These are phyloP conservation scores for Melaleuca quinquenervia DNA, from an alignment of 345 rosid species.

Conservation along the genomic window DNA sequence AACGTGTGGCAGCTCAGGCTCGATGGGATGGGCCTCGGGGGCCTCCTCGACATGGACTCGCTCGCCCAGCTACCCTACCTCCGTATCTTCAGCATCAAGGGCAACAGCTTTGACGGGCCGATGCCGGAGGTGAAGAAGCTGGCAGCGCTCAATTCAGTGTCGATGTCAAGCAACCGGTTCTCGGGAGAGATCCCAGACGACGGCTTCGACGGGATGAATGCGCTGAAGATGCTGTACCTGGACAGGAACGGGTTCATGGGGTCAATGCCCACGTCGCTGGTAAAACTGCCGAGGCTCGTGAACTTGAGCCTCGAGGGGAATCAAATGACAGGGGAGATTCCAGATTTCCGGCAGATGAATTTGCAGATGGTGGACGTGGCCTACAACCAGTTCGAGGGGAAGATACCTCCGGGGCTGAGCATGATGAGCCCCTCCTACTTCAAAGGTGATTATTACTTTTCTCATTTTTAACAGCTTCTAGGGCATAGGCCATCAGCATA, in stretches of 20 bases:
- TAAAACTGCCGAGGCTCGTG: slow-evolving; percentile 20
- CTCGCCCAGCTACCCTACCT: slow-evolving; percentile 19
- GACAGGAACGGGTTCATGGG: slow-evolving; percentile 47
- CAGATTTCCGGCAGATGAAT: slow-evolving; percentile 27
- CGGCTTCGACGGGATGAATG: slow-evolving; percentile 42
- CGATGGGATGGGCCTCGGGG: slow-evolving; percentile 44
- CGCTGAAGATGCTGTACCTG: slow-evolving; percentile 34
- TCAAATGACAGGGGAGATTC: slow-evolving; percentile 41
- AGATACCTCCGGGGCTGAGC: slow-evolving; percentile 31
- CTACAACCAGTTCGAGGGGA: slow-evolving; percentile 41
- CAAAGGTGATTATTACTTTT: slow-evolving; percentile 20
- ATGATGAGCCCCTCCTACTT: slow-evolving; percentile 23
- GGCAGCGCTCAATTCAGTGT: slow-evolving; percentile 24
- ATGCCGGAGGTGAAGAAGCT: slow-evolving; percentile 40
- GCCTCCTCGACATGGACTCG: slow-evolving; percentile 30
- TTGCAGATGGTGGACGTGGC: slow-evolving; percentile 31
- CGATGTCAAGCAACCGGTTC: slow-evolving; percentile 45
- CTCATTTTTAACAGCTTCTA: background rate
- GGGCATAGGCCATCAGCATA: background rate
- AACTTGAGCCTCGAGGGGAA: slow-evolving; percentile 47
- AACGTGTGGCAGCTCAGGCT: slow-evolving; percentile 27
- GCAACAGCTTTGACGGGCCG: slow-evolving; percentile 47
- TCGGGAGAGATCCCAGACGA: slow-evolving; percentile 29
- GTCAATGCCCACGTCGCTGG: slow-evolving; percentile 42
- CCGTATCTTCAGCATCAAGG: slow-evolving; percentile 46